Conservation (phyloP, 306 rosid genomes). For the Rubus idaeus region DNA sequence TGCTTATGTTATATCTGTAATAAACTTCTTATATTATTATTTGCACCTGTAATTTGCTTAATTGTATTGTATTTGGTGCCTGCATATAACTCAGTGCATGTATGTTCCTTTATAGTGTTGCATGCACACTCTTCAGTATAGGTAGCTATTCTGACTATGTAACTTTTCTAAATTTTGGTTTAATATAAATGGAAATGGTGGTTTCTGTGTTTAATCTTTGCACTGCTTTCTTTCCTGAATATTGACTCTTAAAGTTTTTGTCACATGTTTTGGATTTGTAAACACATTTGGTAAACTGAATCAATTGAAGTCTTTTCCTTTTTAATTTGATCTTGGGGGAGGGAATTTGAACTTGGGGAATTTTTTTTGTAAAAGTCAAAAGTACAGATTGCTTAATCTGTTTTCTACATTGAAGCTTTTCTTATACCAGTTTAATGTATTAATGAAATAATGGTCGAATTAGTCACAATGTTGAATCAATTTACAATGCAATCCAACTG, state of each 20-base stretch:
- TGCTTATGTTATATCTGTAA: neutral
- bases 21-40: neutral
- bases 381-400: neutral
- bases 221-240: neutral
- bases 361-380: neutral
- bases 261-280: neutral
- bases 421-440: neutral
- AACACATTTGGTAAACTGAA: neutral
- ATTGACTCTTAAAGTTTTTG: neutral
- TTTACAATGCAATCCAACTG: neutral
- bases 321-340: neutral
- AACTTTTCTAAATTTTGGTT: no score
- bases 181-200: neutral
- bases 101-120: neutral
- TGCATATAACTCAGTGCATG: neutral
- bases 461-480: neutral
- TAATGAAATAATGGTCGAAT: slow-evolving; percentile 7
- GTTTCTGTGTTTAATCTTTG: neutral
- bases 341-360: neutral
- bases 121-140: neutral
- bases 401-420: neutral
- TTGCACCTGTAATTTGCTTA: neutral
- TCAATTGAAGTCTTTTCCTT: neutral
- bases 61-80: neutral
- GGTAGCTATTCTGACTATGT: neutral